phyloP scores from a whole-genome alignment of 768 basidiomycete genomes.

The Leccinum obscurum region DNA sequence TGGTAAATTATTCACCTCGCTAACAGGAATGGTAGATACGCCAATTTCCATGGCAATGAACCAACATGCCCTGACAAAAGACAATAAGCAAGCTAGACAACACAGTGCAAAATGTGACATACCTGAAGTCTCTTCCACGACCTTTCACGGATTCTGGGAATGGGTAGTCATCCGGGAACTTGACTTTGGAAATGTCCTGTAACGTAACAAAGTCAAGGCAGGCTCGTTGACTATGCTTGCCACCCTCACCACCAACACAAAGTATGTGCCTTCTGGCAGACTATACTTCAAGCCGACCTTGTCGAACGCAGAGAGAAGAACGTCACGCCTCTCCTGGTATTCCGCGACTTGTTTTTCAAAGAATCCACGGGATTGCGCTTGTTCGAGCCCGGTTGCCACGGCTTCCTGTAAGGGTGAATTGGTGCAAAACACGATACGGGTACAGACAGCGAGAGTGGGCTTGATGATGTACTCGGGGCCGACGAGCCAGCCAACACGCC shows the following conservation, averaged over 20 bases:
- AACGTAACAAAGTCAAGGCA: constrained; percentile 10
- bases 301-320: constrained; percentile 83
- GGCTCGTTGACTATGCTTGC: too few species aligned
- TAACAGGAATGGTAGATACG: constrained; percentile 92
- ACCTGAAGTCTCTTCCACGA: constrained; percentile 88
- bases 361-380: constrained; percentile 68
- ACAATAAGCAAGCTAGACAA: constrained; percentile 11
- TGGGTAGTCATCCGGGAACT: constrained; percentile 82
- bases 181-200: constrained; percentile 74
- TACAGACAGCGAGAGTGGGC: constrained; percentile 87
- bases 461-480: constrained; percentile 79
- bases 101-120: constrained; percentile 16
- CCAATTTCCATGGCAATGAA: constrained; percentile 90
- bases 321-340: constrained; percentile 75
- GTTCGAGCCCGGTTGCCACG: constrained; percentile 84
- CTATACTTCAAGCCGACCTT: constrained; percentile 82
- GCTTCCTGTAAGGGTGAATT: constrained; percentile 97
- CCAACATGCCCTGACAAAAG: constrained; percentile 75
- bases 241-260: constrained; percentile 73
- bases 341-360: constrained; percentile 75
- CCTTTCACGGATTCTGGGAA: constrained; percentile 77
- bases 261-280: constrained; percentile 88
- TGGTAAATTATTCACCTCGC: constrained; percentile 64
- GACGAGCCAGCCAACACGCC: constrained; percentile 97
- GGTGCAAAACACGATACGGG: constrained; percentile 93